These are phyloP conservation scores for Medicago arabica DNA, from an alignment of 306 rosid genomes.

Conservation along the genomic window DNA sequence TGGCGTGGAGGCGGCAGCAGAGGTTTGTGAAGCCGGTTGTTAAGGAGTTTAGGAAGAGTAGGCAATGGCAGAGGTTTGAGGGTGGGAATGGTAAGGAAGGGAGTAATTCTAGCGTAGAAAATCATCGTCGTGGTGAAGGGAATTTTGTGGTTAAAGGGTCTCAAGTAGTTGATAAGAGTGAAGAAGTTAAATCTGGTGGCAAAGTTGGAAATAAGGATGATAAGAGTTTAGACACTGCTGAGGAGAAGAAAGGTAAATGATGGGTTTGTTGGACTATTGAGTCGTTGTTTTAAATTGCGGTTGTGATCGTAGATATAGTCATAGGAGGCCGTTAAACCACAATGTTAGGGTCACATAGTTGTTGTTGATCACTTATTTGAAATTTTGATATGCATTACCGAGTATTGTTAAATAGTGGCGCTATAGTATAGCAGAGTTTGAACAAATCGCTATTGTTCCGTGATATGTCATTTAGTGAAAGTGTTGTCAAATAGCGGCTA, in stretches of 20 bases:
- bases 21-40: conserved; percentile 61
- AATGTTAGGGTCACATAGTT: not conserved
- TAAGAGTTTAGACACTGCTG: conserved; percentile 49
- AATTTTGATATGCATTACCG: not conserved
- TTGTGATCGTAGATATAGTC: not conserved
- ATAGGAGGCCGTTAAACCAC: not conserved
- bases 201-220: conserved; percentile 58
- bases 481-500: not conserved
- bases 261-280: conserved; percentile 15
- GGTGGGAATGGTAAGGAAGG: conserved; percentile 50
- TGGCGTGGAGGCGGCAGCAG: conserved; percentile 80
- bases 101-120: conserved; percentile 59
- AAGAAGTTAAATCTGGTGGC: conserved; percentile 54
- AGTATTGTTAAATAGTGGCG: not conserved
- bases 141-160: conserved; percentile 60
- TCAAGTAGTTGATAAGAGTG: conserved; percentile 47
- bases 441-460: not conserved
- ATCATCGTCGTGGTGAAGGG: conserved; percentile 53
- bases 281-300: not conserved
- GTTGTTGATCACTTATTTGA: not conserved
- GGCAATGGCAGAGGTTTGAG: conserved; percentile 71
- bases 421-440: not conserved
- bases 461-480: not conserved
- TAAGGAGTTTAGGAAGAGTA: conserved; percentile 70
- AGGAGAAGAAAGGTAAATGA: conserved; percentile 66